A percentile compares a stretch with the other conserved stretches of the same genome.
Conservation (phyloP, 257 asterid species). For the Ocimum tenuiflorum region DNA sequence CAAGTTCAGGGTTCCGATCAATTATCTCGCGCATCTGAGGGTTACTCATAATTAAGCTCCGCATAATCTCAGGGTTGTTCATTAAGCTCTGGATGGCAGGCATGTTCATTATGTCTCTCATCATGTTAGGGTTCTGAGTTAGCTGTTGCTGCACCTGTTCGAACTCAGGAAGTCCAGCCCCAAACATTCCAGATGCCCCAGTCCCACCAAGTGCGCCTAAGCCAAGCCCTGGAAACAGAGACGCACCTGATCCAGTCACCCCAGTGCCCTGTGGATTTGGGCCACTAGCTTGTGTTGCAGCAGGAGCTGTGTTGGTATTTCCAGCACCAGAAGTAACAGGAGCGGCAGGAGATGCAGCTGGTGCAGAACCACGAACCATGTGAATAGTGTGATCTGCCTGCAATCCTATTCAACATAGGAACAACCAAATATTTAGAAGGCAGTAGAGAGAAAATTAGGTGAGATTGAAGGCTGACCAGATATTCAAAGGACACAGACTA, state of each 20-base stretch:
- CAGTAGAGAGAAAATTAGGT: background rate
- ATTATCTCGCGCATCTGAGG: constrained; percentile 67
- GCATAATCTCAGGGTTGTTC: constrained; percentile 59
- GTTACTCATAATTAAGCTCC: constrained; percentile 55
- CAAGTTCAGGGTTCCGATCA: constrained; percentile 69
- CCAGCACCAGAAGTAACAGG: constrained; percentile 33
- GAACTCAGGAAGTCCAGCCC: constrained; percentile 56
- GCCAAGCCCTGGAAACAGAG: constrained; percentile 43
- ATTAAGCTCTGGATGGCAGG: constrained; percentile 55
- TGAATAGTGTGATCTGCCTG: constrained; percentile 64
- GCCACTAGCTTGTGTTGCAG: constrained; percentile 28
- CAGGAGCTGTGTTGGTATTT: constrained; percentile 27
- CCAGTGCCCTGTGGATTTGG: constrained; percentile 34
- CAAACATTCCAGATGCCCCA: constrained; percentile 44
- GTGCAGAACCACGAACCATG: constrained; percentile 56
- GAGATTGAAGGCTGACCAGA: background rate
- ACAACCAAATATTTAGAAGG: constrained; percentile 3
- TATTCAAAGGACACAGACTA: background rate
- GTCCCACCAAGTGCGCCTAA: constrained; percentile 41
- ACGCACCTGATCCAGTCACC: constrained; percentile 40
- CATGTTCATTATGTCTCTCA: constrained; percentile 51
- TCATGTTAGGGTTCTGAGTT: constrained; percentile 52
- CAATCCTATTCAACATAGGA: constrained; percentile 33
- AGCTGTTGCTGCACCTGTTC: constrained; percentile 60
- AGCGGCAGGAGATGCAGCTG: constrained; percentile 32